Evolutionary conservation across 2,329 filamentous ascomycete genomes (phyloP).

Genomic region (Colletotrichum euphorbiae): DNA sequence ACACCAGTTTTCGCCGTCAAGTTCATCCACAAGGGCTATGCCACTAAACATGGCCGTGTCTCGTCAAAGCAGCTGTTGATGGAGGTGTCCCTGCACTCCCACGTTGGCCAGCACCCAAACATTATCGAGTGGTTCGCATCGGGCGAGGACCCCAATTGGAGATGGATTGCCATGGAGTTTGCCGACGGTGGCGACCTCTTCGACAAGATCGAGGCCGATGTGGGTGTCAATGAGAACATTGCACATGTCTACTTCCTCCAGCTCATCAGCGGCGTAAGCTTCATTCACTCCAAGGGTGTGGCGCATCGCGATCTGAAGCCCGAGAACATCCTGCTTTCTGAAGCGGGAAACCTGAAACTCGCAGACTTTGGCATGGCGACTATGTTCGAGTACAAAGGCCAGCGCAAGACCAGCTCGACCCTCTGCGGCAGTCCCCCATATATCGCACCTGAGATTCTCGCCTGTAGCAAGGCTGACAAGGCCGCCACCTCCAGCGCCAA

Average conservation of each 20-base stretch:
- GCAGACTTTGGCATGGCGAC: constrained; percentile 97
- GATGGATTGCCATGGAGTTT: constrained; percentile 98
- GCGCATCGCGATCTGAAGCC: constrained; percentile 93
- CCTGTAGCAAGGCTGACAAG: constrained; percentile 61
- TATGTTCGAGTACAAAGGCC: constrained; percentile 89
- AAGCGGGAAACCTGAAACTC: constrained; percentile 88
- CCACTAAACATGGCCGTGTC: constrained; percentile 87
- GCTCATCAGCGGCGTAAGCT: constrained; percentile 88
- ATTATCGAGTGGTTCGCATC: constrained; percentile 93
- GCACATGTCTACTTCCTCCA: constrained; percentile 97
- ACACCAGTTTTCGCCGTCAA: constrained; percentile 94
- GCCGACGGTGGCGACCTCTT: constrained; percentile 96
- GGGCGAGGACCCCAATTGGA: constrained; percentile 87
- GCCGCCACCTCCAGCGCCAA: constrained; percentile 61
- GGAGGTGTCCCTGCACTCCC: constrained; percentile 90
- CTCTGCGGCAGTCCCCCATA: constrained; percentile 97
- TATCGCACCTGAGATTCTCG: constrained; percentile 91
- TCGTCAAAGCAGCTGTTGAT: constrained; percentile 89
- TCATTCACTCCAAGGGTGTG: constrained; percentile 96
- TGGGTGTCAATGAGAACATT: constrained; percentile 92
- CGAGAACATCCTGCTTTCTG: constrained; percentile 92
- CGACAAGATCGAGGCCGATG: constrained; percentile 99
- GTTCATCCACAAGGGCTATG: constrained; percentile 98
- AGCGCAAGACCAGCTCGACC: constrained; percentile 83
- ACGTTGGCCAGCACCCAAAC: constrained; percentile 90